Evolutionary conservation across 2,329 filamentous ascomycete genomes (phyloP).

Genomic region (Claviceps sorghi): DNA sequence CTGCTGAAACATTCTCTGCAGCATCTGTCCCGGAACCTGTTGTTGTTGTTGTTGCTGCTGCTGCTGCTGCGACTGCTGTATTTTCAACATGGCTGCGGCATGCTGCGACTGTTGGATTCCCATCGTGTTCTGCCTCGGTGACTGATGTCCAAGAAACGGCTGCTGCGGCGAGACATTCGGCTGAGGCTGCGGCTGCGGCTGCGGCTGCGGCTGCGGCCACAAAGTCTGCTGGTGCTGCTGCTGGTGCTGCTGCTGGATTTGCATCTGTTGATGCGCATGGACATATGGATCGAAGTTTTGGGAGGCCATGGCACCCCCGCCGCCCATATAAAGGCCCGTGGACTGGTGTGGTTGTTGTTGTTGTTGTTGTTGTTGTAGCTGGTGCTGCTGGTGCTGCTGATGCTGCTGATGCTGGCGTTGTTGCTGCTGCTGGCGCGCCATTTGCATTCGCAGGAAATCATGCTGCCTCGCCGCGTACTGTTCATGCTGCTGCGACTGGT

Average conservation of each 20-base stretch:
- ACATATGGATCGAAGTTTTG: slow-evolving; percentile 10
- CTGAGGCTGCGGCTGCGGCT: slow-evolving; percentile 12
- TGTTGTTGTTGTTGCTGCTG: slow-evolving; percentile 6
- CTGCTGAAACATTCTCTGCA: slow-evolving; percentile 8
- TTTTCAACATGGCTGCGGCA: slow-evolving; percentile 2
- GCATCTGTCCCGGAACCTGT: slow-evolving; percentile 3
- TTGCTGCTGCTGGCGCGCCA: slow-evolving; percentile 11
- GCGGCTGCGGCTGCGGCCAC: slow-evolving; percentile 1
- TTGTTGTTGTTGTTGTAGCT: slow-evolving; percentile 6
- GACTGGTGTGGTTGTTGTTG: slow-evolving; percentile 7
- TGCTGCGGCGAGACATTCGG: slow-evolving; percentile 3
- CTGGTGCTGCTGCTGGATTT: slow-evolving; percentile 1
- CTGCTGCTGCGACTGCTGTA: slow-evolving; percentile 4
- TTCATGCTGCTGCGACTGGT: slow-evolving; percentile 10
- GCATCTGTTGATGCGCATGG: slow-evolving; percentile 9
- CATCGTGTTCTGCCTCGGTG: slow-evolving; percentile 3
- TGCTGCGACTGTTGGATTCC: slow-evolving; percentile 1
- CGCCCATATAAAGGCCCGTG: slow-evolving; percentile 1
- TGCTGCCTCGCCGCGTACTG: slow-evolving; percentile 11
- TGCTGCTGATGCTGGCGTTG: slow-evolving; percentile 10
- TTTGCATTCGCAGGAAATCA: slow-evolving; percentile 11
- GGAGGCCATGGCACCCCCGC: background rate
- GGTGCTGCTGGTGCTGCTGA: slow-evolving; percentile 9
- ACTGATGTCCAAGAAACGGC: slow-evolving; percentile 3
- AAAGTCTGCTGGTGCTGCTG: slow-evolving; percentile 1